Base-by-base conservation (phyloP, 1,284 basidiomycete species). In the Cerrena zonata region DNA sequence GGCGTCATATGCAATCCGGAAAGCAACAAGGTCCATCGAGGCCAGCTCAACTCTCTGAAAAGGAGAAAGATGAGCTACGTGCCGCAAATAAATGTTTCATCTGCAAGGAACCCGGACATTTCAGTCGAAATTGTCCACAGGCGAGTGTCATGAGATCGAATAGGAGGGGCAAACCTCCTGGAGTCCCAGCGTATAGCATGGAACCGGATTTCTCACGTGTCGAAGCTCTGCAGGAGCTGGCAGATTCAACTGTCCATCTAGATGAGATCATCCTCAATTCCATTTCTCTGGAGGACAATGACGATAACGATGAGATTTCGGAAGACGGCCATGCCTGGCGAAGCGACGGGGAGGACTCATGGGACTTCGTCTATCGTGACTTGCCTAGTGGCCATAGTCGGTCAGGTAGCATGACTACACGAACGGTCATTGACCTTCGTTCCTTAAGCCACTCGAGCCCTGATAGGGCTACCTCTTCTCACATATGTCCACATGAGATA, bases 41-140 rank as follows among this genome's bases (percentile, higher is more conserved):
- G 45, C 27, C 4, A 23, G 45, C 23, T 5, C 46, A 37, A 5
- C 19, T 48, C 12, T 19, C 13, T 40, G 46, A 48, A 13, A 37
- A 39, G 15, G 46, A 48, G 39, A 10, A 39, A 21, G 46, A 11
- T 24, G 46, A 48, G 5, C 34, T 48, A 19, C 15, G 21, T 37
- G 46, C 46, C 34, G 46, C 46, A 3, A 19, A 19, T 5, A 46
- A 46, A 26, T 46, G 45, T 19, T 46, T 46, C 21, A 11, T 30
- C 18, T 46, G 46, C 36, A 48, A 48, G 19, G 46, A 58, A 44
- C 12, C 50, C 0, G 55, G 57, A 0, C 58, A 58, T 38, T 40
- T 56, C 25, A 12, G 43, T 2, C 51, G 53, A 2, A 43, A 55
- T 15, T 56, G 55, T 26, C 57, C 55, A 0, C 21, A 47, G 10